These are phyloP conservation scores for Voacanga thouarsii DNA, from an alignment of 257 asterid species.

Conservation along the genomic window DNA sequence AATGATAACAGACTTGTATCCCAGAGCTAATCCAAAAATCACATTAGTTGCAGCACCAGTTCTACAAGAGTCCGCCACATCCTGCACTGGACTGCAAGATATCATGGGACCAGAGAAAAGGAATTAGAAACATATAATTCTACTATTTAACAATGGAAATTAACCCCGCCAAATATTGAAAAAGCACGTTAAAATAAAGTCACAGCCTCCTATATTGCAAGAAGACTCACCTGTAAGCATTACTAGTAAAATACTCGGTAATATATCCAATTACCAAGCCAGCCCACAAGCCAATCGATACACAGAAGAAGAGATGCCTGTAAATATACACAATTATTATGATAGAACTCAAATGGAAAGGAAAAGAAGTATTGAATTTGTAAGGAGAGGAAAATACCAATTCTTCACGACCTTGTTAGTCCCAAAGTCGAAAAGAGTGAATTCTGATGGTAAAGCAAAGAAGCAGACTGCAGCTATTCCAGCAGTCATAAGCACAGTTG, in stretches of 20 bases:
- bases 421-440: conserved; percentile 52
- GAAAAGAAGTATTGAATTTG: neutral
- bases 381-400: conserved; percentile 29
- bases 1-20: conserved; percentile 15
- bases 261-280: conserved; percentile 52
- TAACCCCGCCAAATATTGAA: neutral
- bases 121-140: neutral
- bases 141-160: neutral
- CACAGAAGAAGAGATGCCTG: conserved; percentile 61
- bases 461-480: conserved; percentile 48
- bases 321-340: conserved; percentile 4
- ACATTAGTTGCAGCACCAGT: conserved; percentile 16
- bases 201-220: neutral
- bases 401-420: conserved; percentile 37
- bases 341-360: neutral
- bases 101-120: neutral
- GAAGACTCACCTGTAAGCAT: conserved; percentile 41
- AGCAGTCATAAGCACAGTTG: conserved; percentile 48
- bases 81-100: conserved; percentile 18
- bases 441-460: conserved; percentile 44
- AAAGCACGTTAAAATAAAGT: neutral
- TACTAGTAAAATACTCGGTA: conserved; percentile 59
- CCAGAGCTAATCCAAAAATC: conserved; percentile 16
- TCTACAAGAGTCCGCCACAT: conserved; percentile 12
- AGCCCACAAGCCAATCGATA: conserved; percentile 62